Percentiles rank a stretch among this genome's conserved stretches.
Conservation (phyloP, 139 green algal species). For the Micractinium conductrix region DNA sequence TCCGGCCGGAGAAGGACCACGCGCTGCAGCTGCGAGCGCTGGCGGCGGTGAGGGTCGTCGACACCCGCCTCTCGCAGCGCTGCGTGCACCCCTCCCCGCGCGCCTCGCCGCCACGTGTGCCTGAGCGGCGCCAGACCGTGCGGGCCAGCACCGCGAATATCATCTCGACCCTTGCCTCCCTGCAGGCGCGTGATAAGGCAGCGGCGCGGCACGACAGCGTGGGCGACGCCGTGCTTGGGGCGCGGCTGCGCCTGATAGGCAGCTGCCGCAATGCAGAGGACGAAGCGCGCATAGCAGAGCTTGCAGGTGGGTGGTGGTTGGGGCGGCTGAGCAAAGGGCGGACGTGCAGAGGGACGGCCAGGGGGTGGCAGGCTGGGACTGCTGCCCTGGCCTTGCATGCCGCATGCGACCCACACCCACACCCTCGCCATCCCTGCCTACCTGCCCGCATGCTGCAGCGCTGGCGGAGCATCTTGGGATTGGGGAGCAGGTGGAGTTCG, state of each 20-base stretch:
- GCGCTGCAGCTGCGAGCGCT: slow-evolving; percentile 53
- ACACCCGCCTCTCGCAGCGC: too few relatives aligned
- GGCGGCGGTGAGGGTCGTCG: too few relatives aligned
- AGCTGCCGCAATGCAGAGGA: slow-evolving; percentile 75
- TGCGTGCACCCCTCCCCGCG: too few relatives aligned
- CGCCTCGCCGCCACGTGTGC: too few relatives aligned
- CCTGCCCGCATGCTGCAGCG: not conserved
- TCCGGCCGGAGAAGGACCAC: slow-evolving; percentile 96
- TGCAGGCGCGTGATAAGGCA: slow-evolving; percentile 41
- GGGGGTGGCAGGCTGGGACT: not conserved
- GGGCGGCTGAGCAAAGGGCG: too few relatives aligned
- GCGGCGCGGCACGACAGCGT: not conserved
- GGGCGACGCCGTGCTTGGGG: slow-evolving; percentile 60
- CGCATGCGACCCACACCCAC: not conserved
- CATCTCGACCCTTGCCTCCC: too few relatives aligned
- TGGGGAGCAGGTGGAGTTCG: slow-evolving; percentile 38
- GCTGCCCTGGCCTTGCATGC: not conserved
- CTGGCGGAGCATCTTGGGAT: slow-evolving; percentile 51
- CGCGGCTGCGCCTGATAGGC: slow-evolving; percentile 79
- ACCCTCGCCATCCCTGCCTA: not conserved
- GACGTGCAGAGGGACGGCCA: not conserved
- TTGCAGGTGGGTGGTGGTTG: slow-evolving; percentile 30
- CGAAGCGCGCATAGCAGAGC: slow-evolving; percentile 54
- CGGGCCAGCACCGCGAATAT: too few relatives aligned
- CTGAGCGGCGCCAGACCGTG: too few relatives aligned